These are phyloP conservation scores for Athelia psychrophila DNA, from an alignment of 1,284 basidiomycete genomes.

Conservation along the genomic window DNA sequence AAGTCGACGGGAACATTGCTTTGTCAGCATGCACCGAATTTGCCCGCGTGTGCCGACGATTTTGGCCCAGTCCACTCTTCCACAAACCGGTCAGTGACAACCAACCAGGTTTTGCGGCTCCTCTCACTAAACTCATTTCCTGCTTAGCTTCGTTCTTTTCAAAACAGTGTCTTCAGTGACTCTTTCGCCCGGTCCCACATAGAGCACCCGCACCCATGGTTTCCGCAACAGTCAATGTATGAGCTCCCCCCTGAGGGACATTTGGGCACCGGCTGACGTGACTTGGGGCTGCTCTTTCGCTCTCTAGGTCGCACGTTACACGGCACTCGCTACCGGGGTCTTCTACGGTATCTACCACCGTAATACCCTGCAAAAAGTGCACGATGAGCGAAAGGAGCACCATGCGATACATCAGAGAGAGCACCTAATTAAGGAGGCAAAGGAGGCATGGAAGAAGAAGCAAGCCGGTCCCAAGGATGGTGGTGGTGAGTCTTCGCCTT, in stretches of 20 bases:
- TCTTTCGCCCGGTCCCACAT: neutral
- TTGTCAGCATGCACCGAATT: neutral
- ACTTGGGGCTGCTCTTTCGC: conserved; percentile 4
- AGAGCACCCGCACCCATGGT: conserved; percentile 37
- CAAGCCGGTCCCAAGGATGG: conserved; percentile 48
- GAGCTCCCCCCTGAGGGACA: conserved; percentile 16
- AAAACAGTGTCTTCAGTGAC: neutral
- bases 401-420: conserved; percentile 73
- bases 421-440: conserved; percentile 82
- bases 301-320: conserved; percentile 90
- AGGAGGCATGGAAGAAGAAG: conserved; percentile 87
- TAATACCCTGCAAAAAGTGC: conserved; percentile 82
- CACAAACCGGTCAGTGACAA: neutral
- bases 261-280: neutral
- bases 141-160: neutral
- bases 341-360: conserved; percentile 93
- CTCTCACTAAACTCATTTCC: too few relatives aligned
- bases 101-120: too few relatives aligned
- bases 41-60: neutral
- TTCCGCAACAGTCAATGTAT: conserved; percentile 64
- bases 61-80: neutral
- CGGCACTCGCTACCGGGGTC: conserved; percentile 86
- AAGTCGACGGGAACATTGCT: too few relatives aligned
- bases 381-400: conserved; percentile 70
- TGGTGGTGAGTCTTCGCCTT: conserved; percentile 38